Evolutionary conservation across 1,284 basidiomycete genomes (phyloP).

Genomic region (Fomitopsis pinicola): DNA sequence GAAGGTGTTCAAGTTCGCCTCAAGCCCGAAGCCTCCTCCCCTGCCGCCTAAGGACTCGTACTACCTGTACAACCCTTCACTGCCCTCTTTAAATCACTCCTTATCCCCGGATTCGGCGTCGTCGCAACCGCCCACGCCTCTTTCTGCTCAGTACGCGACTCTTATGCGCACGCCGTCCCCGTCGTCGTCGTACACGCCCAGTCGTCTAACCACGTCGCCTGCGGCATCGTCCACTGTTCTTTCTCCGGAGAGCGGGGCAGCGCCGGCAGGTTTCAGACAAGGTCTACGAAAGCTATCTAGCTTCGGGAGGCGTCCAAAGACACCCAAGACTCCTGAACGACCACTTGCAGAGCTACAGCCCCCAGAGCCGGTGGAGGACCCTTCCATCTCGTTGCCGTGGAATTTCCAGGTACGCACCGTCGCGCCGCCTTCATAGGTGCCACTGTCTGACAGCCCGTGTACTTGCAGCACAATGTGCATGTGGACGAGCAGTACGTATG

Average conservation of each 20-base stretch:
- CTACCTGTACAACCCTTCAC: slow-evolving; percentile 49
- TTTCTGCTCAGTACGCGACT: slow-evolving; percentile 30
- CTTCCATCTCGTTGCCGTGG: slow-evolving; percentile 64
- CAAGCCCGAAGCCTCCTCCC: slow-evolving; percentile 42
- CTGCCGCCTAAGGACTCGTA: slow-evolving; percentile 65
- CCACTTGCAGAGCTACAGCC: slow-evolving; percentile 20
- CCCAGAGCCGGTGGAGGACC: slow-evolving; percentile 46
- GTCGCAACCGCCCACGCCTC: slow-evolving; percentile 31
- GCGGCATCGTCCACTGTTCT: slow-evolving; percentile 20
- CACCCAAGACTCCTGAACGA: slow-evolving; percentile 29
- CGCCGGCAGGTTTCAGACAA: slow-evolving; percentile 30
- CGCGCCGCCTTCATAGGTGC: not conserved
- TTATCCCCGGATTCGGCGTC: slow-evolving; percentile 35
- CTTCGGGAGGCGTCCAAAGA: slow-evolving; percentile 34
- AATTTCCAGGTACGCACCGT: slow-evolving; percentile 61
- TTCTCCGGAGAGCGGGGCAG: slow-evolving; percentile 21
- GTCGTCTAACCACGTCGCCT: slow-evolving; percentile 26
- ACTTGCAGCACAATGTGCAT: slow-evolving; percentile 65
- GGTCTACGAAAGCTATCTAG: slow-evolving; percentile 45
- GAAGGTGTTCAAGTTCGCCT: slow-evolving; percentile 51
- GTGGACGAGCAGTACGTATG: slow-evolving; percentile 65
- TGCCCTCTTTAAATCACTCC: slow-evolving; percentile 43
- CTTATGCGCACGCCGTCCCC: slow-evolving; percentile 26
- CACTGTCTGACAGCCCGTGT: slow-evolving; percentile 5
- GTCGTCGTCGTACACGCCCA: slow-evolving; percentile 27